Evolutionary conservation across 331 rosid genomes (phyloP), one percentile per base, ranked within the genome.

Genomic region (Erythrophleum ivorense): DNA sequence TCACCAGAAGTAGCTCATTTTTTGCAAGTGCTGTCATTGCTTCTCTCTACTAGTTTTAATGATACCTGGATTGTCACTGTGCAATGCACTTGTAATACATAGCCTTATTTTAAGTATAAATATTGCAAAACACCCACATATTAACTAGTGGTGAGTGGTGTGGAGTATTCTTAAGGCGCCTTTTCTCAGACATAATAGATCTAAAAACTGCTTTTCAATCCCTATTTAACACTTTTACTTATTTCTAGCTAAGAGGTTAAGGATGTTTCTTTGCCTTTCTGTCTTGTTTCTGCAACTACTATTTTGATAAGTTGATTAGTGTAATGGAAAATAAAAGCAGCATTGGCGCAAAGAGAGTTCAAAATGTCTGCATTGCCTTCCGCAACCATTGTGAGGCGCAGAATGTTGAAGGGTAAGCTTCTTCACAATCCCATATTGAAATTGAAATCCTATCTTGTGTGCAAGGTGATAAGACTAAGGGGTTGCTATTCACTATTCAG

Each of bases 301-400:
- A 62, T 59, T 73, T 77, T 84, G 64, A 76, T 50, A 76, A 75
- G 64, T 45, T 73, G 29, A 63, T 40, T 71, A 82, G 43, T 41
- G 77, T 74, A 16, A 84, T 85, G 77, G 65, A 50, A 54, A 76
- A 80, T 36, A 79, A 15, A 65, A 19, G 8, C 92, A 94, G 98
- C 87, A 88, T 94, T 85, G 98, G 98, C 0, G 97, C 97, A 76
- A 90, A 89, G 81, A 87, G 93, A 76, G 94, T 92, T 82, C 97
- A 91, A 36, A 87, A 63, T 4, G 89, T 72, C 59, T 92, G 98
- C 90, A 80, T 88, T 84, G 80, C 84, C 79, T 91, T 94, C 75
- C 77, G 91, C 11, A 86, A 76, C 78, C 74, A 18, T 77, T 90
- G 92, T 46, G 91, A 91, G 59, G 91, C 64, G 64, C 83, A 87